phyloP scores from a whole-genome alignment of 2,329 filamentous ascomycete genomes.

The Aspergillus uvarum region DNA sequence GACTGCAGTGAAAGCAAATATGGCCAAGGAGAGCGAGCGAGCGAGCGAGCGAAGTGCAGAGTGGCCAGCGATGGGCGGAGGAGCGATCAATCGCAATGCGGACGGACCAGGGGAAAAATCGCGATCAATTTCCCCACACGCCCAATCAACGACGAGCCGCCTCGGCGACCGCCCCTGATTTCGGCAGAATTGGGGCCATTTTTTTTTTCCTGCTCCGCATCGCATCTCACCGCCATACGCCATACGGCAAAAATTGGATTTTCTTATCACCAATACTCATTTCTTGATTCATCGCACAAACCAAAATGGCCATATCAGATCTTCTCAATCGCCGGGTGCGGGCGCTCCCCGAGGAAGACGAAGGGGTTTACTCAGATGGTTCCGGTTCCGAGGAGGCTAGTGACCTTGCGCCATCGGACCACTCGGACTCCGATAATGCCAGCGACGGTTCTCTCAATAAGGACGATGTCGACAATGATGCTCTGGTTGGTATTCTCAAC shows the following conservation, averaged over 20 bases:
- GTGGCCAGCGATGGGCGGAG: background rate
- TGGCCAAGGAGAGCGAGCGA: no score
- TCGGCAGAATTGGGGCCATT: background rate
- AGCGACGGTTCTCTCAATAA: constrained; percentile 16
- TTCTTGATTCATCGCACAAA: background rate
- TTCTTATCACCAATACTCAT: background rate
- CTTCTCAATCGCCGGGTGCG: constrained; percentile 45
- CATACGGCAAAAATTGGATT: background rate
- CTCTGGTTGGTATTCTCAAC: constrained; percentile 5
- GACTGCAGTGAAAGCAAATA: no score
- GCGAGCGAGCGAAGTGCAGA: background rate
- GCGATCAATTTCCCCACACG: background rate
- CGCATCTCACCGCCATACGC: constrained; percentile 1
- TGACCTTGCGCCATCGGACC: constrained; percentile 18
- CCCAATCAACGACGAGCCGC: constrained; percentile 1
- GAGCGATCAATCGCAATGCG: background rate
- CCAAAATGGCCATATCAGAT: constrained; percentile 39
- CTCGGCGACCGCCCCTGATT: background rate
- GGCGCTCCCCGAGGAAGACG: constrained; percentile 43
- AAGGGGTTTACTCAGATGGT: constrained; percentile 37
- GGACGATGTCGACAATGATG: constrained; percentile 9
- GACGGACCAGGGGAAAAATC: background rate
- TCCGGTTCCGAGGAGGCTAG: constrained; percentile 25
- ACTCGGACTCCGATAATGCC: constrained; percentile 16
- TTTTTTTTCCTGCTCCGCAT: background rate